Percentiles rank a stretch among this genome's conserved stretches.
These are phyloP conservation scores for Tephrocybe sp. DNA, from an alignment of 768 basidiomycete genomes.

Conservation along the genomic window DNA sequence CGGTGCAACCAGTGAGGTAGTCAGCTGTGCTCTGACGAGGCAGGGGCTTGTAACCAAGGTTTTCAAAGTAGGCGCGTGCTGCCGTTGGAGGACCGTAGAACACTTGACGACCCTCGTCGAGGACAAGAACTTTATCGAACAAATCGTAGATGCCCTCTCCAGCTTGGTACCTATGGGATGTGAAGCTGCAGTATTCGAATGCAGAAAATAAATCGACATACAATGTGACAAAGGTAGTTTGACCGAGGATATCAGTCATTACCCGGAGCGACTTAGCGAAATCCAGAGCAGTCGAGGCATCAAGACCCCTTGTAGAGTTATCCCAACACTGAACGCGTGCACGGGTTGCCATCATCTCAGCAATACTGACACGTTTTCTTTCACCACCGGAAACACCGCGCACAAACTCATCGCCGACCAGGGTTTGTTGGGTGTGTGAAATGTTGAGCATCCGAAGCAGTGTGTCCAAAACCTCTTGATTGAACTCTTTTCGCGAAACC, in stretches of 20 bases:
- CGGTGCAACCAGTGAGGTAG: constrained; percentile 82
- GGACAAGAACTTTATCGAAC: constrained; percentile 82
- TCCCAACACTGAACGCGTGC: constrained; percentile 47
- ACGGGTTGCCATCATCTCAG: constrained; percentile 60
- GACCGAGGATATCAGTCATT: constrained; percentile 52
- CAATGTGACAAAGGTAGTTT: constrained; percentile 73
- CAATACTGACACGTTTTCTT: constrained; percentile 59
- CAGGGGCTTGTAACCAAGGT: constrained; percentile 68
- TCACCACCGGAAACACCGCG: constrained; percentile 59
- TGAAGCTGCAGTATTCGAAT: no score
- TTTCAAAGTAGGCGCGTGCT: constrained; percentile 79
- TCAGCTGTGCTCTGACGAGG: constrained; percentile 86
- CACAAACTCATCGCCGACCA: constrained; percentile 62
- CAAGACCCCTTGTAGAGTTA: constrained; percentile 61
- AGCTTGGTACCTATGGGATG: constrained; percentile 58
- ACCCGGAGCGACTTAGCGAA: constrained; percentile 67
- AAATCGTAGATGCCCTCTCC: constrained; percentile 62
- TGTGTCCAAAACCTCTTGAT: constrained; percentile 48
- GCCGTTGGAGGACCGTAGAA: constrained; percentile 76
- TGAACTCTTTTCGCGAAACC: constrained; percentile 21
- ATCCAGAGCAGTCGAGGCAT: constrained; percentile 71
- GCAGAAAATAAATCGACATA: no score
- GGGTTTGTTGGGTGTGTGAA: constrained; percentile 62
- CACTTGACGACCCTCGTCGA: constrained; percentile 77
- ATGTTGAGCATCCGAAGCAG: constrained; percentile 78